Percentiles rank a stretch among this genome's conserved stretches.
Evolutionary conservation across 208 protist genomes (phyloP).

Genomic region (Trypanosoma platydactyli): DNA sequence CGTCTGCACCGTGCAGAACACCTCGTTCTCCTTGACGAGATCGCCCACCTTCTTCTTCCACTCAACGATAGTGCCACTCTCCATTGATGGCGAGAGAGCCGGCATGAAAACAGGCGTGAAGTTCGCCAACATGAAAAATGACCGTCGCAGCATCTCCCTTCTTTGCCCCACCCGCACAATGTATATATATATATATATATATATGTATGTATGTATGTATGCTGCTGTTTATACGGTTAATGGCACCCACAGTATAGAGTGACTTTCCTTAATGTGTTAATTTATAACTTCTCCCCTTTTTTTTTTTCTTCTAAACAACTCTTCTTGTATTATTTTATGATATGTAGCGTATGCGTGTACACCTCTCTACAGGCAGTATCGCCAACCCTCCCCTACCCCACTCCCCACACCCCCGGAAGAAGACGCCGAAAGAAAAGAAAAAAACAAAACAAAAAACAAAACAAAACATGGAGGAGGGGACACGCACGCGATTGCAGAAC

Average conservation of each 20-base stretch:
- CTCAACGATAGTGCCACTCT: slow-evolving; percentile 76
- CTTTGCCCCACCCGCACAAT: too few relatives aligned
- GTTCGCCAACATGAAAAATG: slow-evolving; percentile 62
- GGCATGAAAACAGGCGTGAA: slow-evolving; percentile 88
- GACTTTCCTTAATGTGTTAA: slow-evolving; percentile 14
- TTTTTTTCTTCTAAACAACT: slow-evolving; percentile 9
- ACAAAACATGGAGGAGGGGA: not conserved
- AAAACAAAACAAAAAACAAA: slow-evolving; percentile 8
- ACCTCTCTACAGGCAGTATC: too few relatives aligned
- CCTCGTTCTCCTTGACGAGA: slow-evolving; percentile 90
- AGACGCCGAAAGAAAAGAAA: slow-evolving; percentile 7
- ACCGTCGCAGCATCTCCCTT: slow-evolving; percentile 45
- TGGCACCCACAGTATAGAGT: too few relatives aligned
- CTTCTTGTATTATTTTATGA: not conserved
- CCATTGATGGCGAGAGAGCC: slow-evolving; percentile 90
- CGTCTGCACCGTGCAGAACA: slow-evolving; percentile 95
- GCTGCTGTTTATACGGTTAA: too few relatives aligned
- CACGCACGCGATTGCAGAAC: slow-evolving; percentile 33
- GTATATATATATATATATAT: too few relatives aligned
- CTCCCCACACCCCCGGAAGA: not conserved
- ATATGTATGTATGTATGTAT: too few relatives aligned
- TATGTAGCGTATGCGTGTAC: too few relatives aligned
- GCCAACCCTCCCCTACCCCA: not conserved
- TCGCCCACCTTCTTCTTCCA: slow-evolving; percentile 95
- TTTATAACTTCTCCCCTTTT: slow-evolving; percentile 3